These are phyloP conservation scores for Rhizopus stolonifer DNA, from an alignment of 371 early-diverging fungal species.

Conservation along the genomic window DNA sequence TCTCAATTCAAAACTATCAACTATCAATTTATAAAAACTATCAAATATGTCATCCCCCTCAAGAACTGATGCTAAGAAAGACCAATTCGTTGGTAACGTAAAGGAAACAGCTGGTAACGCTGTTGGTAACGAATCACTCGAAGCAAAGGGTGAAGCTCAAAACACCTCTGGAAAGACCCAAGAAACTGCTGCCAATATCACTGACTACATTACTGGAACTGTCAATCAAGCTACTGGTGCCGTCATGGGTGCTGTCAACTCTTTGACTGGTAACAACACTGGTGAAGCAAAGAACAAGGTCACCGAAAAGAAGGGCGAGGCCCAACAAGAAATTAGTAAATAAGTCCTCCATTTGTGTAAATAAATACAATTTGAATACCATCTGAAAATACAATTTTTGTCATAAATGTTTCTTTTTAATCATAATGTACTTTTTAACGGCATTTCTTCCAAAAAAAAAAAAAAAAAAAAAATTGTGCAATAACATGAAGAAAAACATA, in stretches of 20 bases:
- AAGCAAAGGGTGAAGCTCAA: constrained; percentile 37
- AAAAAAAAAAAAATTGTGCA: too few species aligned
- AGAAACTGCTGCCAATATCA: constrained; percentile 22
- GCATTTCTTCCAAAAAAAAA: too few species aligned
- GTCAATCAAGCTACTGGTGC: constrained; percentile 23
- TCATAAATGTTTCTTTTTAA: background rate
- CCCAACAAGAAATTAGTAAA: constrained; percentile 23
- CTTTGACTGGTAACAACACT: constrained; percentile 24
- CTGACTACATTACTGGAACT: constrained; percentile 21
- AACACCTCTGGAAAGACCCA: constrained; percentile 20
- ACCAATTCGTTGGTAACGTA: constrained; percentile 35
- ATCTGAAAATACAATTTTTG: too few species aligned
- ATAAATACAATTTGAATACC: background rate
- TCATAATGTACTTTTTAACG: too few species aligned
- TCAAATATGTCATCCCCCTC: constrained; percentile 18
- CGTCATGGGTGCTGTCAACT: constrained; percentile 24
- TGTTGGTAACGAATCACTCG: constrained; percentile 46
- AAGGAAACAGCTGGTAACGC: constrained; percentile 45
- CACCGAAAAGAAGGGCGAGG: constrained; percentile 30
- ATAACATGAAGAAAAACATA: too few species aligned
- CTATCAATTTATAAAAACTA: too few species aligned
- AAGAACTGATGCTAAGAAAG: constrained; percentile 30
- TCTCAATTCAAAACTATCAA: too few species aligned
- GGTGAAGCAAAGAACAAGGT: constrained; percentile 23
- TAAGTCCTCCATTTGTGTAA: constrained; percentile 8